Base-by-base conservation (phyloP, 2,329 filamentous ascomycete genomes). In the Claviceps citrina region DNA sequence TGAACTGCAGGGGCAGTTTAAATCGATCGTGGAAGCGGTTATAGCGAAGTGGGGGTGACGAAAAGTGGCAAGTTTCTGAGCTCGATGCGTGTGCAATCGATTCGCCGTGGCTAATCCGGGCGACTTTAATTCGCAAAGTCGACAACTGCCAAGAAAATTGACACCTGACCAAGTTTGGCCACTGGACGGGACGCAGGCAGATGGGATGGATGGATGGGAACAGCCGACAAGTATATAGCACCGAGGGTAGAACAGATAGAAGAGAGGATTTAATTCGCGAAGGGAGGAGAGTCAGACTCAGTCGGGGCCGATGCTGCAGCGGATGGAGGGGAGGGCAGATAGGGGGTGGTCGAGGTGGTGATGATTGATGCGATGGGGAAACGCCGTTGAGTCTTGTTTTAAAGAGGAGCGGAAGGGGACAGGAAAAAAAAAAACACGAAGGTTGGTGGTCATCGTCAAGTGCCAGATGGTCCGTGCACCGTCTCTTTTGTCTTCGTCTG, bases 371-470 rank as follows among this genome's bases (percentile, higher is more conserved):
- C 33, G 36, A 38, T 35, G 32, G 33, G 34, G 16, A 38, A 43
- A 40, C 36, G 36, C 31, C 38, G 39, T 41, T 28, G 31, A 26
- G 41, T 38, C 33, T 40, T 36, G 16, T 27, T 37, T 37, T 26
- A 24, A 25, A 31, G 31, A 30, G 28, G 35, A 34, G 37, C 41
- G 33, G 42, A 36, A 26, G 37, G 32, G 18, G 43, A 40, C 38
- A 47, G 41, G 41, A 40, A 24, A 31, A 38, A 44, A 43, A 41
- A 47, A 44, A 44, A 41, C n/a, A n/a, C n/a, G n/a, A 39, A 31
- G 41, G 28, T 32, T 30, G 42, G 45, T 44, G 46, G 44, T 45
- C 45, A 47, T 48, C 45, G 43, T 43, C 40, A 46, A 38, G 36
- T 31, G 34, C 28, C 33, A 30, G 40, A 18, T 46, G 46, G 46